A percentile compares a stretch with the other conserved stretches of the same genome.
These are phyloP conservation scores for Camillea tinctor DNA, from an alignment of 2,329 filamentous ascomycete species.

Conservation along the genomic window DNA sequence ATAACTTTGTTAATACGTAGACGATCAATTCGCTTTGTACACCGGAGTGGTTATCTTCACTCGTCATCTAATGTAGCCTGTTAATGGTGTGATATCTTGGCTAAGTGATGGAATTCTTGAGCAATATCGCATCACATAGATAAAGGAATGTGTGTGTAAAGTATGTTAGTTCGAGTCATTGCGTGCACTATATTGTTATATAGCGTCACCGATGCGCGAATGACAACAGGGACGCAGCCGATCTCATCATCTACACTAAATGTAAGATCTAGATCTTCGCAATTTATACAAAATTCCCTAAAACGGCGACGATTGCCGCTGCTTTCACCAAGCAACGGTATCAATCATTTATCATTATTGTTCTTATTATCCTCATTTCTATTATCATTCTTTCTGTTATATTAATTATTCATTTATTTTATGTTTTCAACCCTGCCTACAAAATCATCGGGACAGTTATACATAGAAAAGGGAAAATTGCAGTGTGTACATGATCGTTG, in stretches of 20 bases:
- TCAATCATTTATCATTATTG: not conserved
- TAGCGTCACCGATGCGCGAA: not conserved
- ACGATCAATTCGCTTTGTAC: not conserved
- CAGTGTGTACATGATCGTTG: too few relatives aligned
- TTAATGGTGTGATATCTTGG: not conserved
- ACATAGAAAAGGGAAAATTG: too few relatives aligned
- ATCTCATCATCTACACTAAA: not conserved
- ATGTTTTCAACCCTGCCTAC: too few relatives aligned
- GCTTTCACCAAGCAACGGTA: not conserved
- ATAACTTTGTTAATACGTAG: not conserved
- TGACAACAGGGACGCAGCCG: not conserved
- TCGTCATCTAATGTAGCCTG: not conserved
- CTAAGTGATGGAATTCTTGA: not conserved
- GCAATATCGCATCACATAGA: not conserved
- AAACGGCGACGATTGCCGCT: not conserved
- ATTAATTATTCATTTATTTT: too few relatives aligned
- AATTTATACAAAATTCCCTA: not conserved
- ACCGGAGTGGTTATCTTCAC: not conserved
- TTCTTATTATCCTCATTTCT: too few relatives aligned
- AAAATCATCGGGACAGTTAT: too few relatives aligned
- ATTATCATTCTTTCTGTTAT: too few relatives aligned
- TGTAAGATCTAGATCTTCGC: not conserved
- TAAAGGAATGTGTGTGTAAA: not conserved
- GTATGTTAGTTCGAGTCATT: too few relatives aligned
- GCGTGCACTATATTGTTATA: too few relatives aligned